Base-by-base conservation (phyloP, 225 moss, liverwort and hornwort species). In the Physcomitrellopsis africana region DNA sequence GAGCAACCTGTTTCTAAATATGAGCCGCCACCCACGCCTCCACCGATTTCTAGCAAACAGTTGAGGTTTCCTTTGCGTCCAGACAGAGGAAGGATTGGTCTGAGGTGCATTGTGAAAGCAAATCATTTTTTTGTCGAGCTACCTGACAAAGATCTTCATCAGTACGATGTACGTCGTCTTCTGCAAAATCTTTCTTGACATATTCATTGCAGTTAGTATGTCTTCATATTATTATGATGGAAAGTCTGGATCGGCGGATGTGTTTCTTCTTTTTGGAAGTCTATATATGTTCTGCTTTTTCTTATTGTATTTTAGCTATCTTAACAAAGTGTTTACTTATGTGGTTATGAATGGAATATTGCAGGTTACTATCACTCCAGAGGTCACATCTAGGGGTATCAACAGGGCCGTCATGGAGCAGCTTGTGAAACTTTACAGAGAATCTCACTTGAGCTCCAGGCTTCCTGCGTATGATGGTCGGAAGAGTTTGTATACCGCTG, bases 371-470 rank as follows among this genome's bases (percentile, higher is more conserved):
- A 95, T 99, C 10, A 86, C 99, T 19, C 99, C 99, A 1, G 99
- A 99, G 81, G 95, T 99, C 7, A 93, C 99, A 0, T 99, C 99
- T 3, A 87, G 99, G 27, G 99, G 95, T 10, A 93, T 99, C 7
- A 99, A 95, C 18, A 84, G 99, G 73, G 99, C 99, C 19, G 99
- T 99, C 0, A 99, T 99, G 93, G 93, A 99, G 73, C 93, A 88
- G 76, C 81, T 99, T 2, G 93, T 99, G 3, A 92, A 84, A 68
- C 86, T 90, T 6, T 84, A 99, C 63, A 81, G 93, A 14, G 94
- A 99, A 20, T 85, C 79, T 12, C 81, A 92, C 19, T 23, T 99
- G 12, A 95, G 99, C 10, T 82, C 85, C 10, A 84, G 99, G 44
- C 69, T 99, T 37, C 99, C 99, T 58, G 99, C 93, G 0, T 99